Conservation (phyloP, 805 yeast genomes). For the Yarrowia sp. region DNA sequence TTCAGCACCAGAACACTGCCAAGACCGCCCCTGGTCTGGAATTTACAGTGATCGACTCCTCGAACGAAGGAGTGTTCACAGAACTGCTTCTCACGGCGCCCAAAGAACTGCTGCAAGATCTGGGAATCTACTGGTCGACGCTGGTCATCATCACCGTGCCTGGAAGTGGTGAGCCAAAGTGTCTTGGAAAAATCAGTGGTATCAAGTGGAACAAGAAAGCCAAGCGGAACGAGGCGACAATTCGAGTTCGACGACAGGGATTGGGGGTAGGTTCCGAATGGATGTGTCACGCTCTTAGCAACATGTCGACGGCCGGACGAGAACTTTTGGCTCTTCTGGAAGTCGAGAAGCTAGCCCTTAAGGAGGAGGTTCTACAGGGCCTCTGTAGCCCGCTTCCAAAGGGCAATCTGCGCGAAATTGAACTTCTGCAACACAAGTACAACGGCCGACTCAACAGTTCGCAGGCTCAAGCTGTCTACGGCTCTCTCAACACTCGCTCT, state of each 20-base stretch:
- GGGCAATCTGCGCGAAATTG: not conserved
- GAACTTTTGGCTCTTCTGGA: not conserved
- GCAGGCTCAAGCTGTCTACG: not conserved
- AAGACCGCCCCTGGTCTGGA: not conserved
- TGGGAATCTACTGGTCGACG: not conserved
- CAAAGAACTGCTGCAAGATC: not conserved
- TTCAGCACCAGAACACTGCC: not conserved
- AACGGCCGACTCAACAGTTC: not conserved
- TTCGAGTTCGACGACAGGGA: not conserved
- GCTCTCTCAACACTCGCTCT: not conserved
- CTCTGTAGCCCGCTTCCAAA: not conserved
- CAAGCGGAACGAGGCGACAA: not conserved
- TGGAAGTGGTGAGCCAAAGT: not conserved
- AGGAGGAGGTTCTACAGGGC: not conserved
- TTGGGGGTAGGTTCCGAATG: not conserved
- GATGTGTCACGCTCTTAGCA: not conserved
- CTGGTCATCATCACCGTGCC: not conserved
- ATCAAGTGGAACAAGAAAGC: not conserved
- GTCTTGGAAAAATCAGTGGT: not conserved
- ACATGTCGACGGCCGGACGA: not conserved
- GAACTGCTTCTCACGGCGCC: not conserved
- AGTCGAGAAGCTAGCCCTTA: not conserved
- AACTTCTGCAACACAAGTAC: not conserved
- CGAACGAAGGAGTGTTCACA: not conserved
- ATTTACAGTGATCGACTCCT: not conserved